Percentiles rank a stretch among this genome's conserved stretches.
phyloP scores from a whole-genome alignment of 1,139 yeast genomes.

The Groenewaldozyma sp. region DNA sequence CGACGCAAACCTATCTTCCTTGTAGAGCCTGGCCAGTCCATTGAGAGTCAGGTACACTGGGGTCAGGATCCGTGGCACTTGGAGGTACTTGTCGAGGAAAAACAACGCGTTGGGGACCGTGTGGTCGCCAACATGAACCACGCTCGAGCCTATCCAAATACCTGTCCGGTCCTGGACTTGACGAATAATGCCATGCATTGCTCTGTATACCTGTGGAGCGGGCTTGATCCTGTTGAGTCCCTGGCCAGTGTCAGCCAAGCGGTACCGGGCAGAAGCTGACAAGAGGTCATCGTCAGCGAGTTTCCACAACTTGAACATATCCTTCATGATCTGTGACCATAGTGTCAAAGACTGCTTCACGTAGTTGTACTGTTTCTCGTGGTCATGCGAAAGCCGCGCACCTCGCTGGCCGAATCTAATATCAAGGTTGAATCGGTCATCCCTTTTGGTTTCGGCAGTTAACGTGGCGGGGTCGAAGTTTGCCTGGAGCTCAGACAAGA shows the following conservation, averaged over 20 bases:
- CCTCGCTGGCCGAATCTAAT: constrained; percentile 56
- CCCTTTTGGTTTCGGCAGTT: not conserved
- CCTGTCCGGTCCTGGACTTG: constrained; percentile 54
- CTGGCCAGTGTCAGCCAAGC: constrained; percentile 64
- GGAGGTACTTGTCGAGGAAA: constrained; percentile 65
- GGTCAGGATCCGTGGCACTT: constrained; percentile 61
- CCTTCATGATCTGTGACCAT: constrained; percentile 67
- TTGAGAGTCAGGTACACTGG: constrained; percentile 53
- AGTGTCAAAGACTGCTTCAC: constrained; percentile 59
- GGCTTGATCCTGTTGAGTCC: constrained; percentile 64
- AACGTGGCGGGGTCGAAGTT: constrained; percentile 38
- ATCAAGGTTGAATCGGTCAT: constrained; percentile 40
- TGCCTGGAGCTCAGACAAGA: constrained; percentile 44
- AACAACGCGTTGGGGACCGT: constrained; percentile 72
- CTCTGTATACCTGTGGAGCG: constrained; percentile 55
- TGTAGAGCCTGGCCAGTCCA: constrained; percentile 40
- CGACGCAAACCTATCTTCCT: constrained; percentile 38
- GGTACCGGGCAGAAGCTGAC: constrained; percentile 36
- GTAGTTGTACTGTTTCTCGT: constrained; percentile 57
- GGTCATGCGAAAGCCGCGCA: constrained; percentile 60
- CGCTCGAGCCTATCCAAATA: constrained; percentile 68
- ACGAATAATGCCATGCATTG: constrained; percentile 55
- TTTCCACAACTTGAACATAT: constrained; percentile 64
- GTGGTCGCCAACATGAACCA: constrained; percentile 67
- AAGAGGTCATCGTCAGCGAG: constrained; percentile 61